A percentile compares a stretch with the other conserved stretches of the same genome.
Conservation (phyloP, 495 filamentous ascomycete species). For the Hamigera avellanea region DNA sequence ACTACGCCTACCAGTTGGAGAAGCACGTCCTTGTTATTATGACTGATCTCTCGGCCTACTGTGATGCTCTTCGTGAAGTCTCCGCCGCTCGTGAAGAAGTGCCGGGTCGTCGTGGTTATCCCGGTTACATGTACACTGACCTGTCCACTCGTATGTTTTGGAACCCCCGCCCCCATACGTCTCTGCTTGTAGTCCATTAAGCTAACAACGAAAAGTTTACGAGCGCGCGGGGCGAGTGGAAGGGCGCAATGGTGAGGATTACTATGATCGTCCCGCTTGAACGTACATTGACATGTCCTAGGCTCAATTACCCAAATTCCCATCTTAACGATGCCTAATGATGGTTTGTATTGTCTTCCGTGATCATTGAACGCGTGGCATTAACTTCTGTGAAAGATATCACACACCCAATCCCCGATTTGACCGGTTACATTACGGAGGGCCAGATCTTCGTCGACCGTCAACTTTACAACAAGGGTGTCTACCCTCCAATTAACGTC, state of each 20-base stretch:
- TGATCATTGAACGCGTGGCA: not conserved
- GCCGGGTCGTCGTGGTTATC: conserved; percentile 97
- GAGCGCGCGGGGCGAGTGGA: conserved; percentile 97
- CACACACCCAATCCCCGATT: conserved; percentile 96
- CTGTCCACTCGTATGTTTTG: too few species aligned
- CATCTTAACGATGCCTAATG: conserved; percentile 99
- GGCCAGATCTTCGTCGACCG: conserved; percentile 98
- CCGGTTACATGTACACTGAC: conserved; percentile 99
- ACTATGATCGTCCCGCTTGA: too few species aligned
- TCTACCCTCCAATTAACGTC: conserved; percentile 99
- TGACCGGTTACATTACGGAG: conserved; percentile 98
- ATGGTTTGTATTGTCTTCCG: conserved; percentile 41
- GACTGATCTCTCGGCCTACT: conserved; percentile 96
- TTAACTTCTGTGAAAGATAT: conserved; percentile 52
- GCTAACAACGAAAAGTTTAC: too few species aligned
- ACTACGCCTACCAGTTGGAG: conserved; percentile 99
- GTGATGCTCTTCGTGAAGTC: conserved; percentile 95
- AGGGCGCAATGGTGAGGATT: conserved; percentile 90
- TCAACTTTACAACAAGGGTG: conserved; percentile 86
- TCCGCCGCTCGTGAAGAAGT: conserved; percentile 99
- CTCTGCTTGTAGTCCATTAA: too few species aligned
- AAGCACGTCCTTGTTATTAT: conserved; percentile 99
- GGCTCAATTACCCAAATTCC: conserved; percentile 99
- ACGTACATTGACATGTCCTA: too few species aligned
- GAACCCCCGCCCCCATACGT: too few species aligned